These are phyloP conservation scores for Passiflora organensis DNA, from an alignment of 345 rosid species.

Conservation along the genomic window DNA sequence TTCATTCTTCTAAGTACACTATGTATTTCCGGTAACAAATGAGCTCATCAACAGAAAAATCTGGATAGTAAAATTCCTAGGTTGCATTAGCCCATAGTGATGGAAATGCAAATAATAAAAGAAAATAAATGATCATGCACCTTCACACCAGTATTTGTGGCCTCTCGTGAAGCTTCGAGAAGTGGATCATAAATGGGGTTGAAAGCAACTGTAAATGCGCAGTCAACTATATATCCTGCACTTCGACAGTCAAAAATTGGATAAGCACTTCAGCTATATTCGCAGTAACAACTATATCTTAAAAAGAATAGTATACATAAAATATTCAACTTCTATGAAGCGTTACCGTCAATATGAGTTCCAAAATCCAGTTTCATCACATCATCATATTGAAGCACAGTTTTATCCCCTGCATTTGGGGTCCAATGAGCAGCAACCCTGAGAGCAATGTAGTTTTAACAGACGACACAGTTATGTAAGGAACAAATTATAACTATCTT, in stretches of 20 bases:
- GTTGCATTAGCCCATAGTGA: neutral
- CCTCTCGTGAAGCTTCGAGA: slow-evolving; percentile 91
- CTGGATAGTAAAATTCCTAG: neutral
- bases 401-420: slow-evolving; percentile 91
- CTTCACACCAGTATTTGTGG: slow-evolving; percentile 95
- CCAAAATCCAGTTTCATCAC: slow-evolving; percentile 99
- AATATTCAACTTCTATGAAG: too few species aligned
- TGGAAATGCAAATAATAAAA: neutral
- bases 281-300: too few species aligned
- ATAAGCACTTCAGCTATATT: neutral
- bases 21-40: too few species aligned
- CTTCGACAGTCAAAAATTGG: slow-evolving; percentile 19
- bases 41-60: too few species aligned
- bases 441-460: neutral
- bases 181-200: slow-evolving; percentile 92
- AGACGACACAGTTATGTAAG: slow-evolving; percentile 6
- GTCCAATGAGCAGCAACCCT: slow-evolving; percentile 99
- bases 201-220: slow-evolving; percentile 98
- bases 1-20: too few species aligned
- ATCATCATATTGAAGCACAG: slow-evolving; percentile 93
- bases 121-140: slow-evolving; percentile 27
- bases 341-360: slow-evolving; percentile 84
- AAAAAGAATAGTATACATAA: too few species aligned
- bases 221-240: slow-evolving; percentile 83
- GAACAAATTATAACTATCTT: neutral